Evolutionary conservation across 176 grass and related monocot genomes (phyloP).

Genomic region (Oryza coarctata): DNA sequence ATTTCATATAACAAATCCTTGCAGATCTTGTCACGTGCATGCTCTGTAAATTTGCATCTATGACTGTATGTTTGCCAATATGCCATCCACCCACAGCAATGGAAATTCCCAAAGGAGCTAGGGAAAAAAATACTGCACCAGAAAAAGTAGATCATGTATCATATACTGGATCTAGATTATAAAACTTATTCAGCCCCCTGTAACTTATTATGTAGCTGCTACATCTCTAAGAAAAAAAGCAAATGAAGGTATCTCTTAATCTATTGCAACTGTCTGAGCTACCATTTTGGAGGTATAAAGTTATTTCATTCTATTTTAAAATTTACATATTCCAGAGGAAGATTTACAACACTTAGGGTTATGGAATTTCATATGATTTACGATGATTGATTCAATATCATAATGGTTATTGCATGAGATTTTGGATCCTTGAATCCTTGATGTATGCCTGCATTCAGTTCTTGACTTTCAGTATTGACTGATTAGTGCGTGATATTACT

Average conservation of each 20-base stretch:
- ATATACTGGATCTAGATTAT: constrained; percentile 8
- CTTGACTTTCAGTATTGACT: neutral
- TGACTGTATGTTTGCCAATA: constrained; percentile 6
- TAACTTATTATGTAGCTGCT: constrained; percentile 3
- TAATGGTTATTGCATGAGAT: neutral
- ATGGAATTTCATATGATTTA: neutral
- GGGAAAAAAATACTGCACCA: neutral
- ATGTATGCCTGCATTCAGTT: constrained; percentile 18
- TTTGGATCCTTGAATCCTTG: neutral
- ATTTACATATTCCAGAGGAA: neutral
- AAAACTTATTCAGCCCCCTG: neutral
- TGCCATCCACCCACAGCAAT: neutral
- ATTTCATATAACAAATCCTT: constrained; percentile 15
- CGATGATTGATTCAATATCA: neutral
- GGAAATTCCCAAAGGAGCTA: neutral
- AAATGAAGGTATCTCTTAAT: neutral
- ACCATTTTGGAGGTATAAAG: neutral
- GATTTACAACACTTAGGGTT: neutral
- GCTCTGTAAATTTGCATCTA: constrained; percentile 8
- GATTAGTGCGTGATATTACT: neutral
- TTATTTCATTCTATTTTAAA: neutral
- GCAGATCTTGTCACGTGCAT: constrained; percentile 25
- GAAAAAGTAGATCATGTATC: neutral
- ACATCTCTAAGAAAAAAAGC: neutral
- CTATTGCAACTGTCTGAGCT: neutral